Base-by-base conservation (phyloP, 768 basidiomycete genomes). In the Leccinellum luteum region DNA sequence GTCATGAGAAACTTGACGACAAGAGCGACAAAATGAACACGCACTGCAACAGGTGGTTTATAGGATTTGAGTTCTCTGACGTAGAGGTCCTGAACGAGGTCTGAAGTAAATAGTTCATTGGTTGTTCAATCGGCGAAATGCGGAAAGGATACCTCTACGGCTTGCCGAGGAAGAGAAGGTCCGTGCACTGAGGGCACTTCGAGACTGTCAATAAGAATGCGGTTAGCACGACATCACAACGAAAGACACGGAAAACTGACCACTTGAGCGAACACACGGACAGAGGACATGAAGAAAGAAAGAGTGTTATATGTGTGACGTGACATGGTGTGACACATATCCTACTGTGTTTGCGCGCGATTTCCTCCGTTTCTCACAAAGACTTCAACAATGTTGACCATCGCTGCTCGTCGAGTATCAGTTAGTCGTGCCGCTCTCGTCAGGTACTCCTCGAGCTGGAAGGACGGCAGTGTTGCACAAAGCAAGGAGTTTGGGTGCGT, bases 401-500 rank as follows among this genome's bases (percentile, higher is more conserved):
- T 64, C 57, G 48, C 64, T 53, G 19, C 61, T 47, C 82, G 81
- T 56, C 77, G 78, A 65, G 65, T 77, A 48, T 74, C 81, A 38
- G 66, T 69, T 57, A 66, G 74, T 31, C 72, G 76, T 21, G 66
- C 74, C 60, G 60, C 76, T 50, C 52, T 69, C 62, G 63, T 66
- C 62, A 66, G 67, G 43, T 75, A 76, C 64, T 68, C 73, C 12
- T 75, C 76, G n/a, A 76, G 79, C 52, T 31, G 58, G 32, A 76
- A 56, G 41, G 85, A 86, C 44, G 85, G 84, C 41, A 79, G 79
- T 43, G 83, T 86, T 50, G 87, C 87, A 32, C 74, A 83, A 61
- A 84, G 82, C 55, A 80, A 72, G 69, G 83, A 78, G 52, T 89
- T 90, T 75, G 79, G 78, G 88, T 87, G 64, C 54, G 80, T 59